Evolutionary conservation across 2,329 filamentous ascomycete genomes (phyloP).

Genomic region (Aspergillus pseudonomiae): DNA sequence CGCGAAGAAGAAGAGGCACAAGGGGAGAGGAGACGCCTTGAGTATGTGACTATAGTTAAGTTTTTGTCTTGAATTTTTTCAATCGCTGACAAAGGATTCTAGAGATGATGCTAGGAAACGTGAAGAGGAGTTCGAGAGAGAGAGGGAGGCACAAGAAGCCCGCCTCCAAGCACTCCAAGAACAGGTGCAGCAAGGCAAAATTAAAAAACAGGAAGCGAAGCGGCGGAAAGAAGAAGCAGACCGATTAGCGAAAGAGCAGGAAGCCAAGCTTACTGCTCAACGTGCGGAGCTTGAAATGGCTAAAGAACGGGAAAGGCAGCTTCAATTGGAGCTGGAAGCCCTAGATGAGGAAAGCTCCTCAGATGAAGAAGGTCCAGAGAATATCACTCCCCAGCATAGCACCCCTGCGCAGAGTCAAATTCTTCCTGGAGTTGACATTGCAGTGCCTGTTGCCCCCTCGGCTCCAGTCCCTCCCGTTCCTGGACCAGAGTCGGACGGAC

Average conservation of each 20-base stretch:
- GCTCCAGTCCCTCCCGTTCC: slow-evolving; percentile 31
- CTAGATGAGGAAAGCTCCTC: slow-evolving; percentile 74
- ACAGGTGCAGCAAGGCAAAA: slow-evolving; percentile 87
- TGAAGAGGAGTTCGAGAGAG: slow-evolving; percentile 77
- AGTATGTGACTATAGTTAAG: slow-evolving; percentile 66
- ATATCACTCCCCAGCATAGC: slow-evolving; percentile 66
- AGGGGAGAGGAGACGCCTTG: slow-evolving; percentile 71
- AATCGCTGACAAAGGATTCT: slow-evolving; percentile 17
- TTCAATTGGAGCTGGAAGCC: slow-evolving; percentile 84
- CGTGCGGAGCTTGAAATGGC: slow-evolving; percentile 91
- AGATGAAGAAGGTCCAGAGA: slow-evolving; percentile 76
- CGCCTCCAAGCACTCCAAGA: slow-evolving; percentile 89
- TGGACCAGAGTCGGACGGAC: slow-evolving; percentile 51
- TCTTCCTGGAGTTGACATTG: slow-evolving; percentile 43
- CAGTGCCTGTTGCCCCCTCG: slow-evolving; percentile 30
- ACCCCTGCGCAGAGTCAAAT: slow-evolving; percentile 62
- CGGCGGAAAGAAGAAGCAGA: slow-evolving; percentile 85
- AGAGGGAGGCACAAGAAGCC: slow-evolving; percentile 78
- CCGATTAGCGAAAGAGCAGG: slow-evolving; percentile 85
- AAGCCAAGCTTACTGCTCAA: slow-evolving; percentile 78
- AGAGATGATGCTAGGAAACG: slow-evolving; percentile 75
- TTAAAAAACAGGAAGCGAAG: slow-evolving; percentile 97
- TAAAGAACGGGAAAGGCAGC: slow-evolving; percentile 83
- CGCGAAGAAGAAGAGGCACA: slow-evolving; percentile 76
- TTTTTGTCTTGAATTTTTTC: neutral